Evolutionary conservation across 495 filamentous ascomycete species (phyloP).

Genomic region (Trichoderma erinaceum): DNA sequence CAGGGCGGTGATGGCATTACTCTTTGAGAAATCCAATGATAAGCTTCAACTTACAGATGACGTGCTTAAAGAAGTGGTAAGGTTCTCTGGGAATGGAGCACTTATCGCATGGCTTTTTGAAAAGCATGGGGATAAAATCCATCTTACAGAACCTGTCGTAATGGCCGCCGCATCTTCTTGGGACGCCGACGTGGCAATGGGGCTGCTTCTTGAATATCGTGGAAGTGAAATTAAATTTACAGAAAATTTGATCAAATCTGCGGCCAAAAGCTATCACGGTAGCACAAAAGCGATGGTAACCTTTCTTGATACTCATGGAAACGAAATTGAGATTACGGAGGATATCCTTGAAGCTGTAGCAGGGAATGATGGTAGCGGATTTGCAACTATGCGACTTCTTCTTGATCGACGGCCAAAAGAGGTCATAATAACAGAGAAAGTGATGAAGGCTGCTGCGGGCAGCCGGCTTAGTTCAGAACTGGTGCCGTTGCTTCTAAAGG

Average conservation of each 20-base stretch:
- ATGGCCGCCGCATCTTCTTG: neutral
- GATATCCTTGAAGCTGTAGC: conserved; percentile 20
- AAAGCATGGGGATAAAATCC: neutral
- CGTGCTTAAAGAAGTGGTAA: no score
- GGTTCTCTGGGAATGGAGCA: no score
- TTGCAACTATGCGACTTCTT: conserved; percentile 19
- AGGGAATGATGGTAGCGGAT: conserved; percentile 10
- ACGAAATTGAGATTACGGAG: conserved; percentile 19
- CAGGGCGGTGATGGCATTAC: no score
- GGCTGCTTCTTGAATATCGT: conserved; percentile 15
- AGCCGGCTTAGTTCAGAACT: conserved; percentile 15
- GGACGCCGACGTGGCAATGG: neutral
- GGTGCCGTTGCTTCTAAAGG: conserved; percentile 20
- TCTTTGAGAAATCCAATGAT: no score
- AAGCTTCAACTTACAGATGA: no score
- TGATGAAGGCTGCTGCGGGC: conserved; percentile 18
- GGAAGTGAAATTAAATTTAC: conserved; percentile 20
- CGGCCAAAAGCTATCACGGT: neutral
- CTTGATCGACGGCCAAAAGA: conserved; percentile 16
- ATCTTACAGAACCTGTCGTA: neutral
- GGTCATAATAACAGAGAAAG: conserved; percentile 18
- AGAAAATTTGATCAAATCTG: conserved; percentile 13
- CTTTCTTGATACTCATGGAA: conserved; percentile 17
- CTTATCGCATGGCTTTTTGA: neutral
- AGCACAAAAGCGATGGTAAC: conserved; percentile 7